Conservation (phyloP, 768 basidiomycete species). For the Guyanaporus albipodus region DNA sequence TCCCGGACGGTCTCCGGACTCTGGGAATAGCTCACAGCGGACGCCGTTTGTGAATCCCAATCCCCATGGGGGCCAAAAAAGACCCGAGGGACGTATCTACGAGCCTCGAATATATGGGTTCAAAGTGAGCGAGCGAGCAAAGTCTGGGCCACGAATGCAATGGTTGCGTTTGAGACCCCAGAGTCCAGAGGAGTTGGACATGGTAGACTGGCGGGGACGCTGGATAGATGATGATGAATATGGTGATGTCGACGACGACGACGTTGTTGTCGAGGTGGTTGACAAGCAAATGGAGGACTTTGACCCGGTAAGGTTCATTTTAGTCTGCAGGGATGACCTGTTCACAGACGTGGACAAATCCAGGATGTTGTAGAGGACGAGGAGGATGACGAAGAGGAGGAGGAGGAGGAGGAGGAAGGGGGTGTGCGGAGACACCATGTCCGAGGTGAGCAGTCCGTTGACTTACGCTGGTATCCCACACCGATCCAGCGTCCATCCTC, state of each 20-base stretch:
- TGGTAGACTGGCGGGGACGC: constrained; percentile 86
- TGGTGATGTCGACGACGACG: constrained; percentile 57
- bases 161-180: constrained; percentile 91
- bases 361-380: constrained; percentile 57
- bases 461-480: constrained; percentile 37
- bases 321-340: neutral
- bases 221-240: constrained; percentile 82
- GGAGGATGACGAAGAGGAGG: constrained; percentile 54
- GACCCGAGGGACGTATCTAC: constrained; percentile 83
- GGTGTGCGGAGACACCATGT: constrained; percentile 26
- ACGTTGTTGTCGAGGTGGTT: constrained; percentile 43
- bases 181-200: constrained; percentile 72
- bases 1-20: constrained; percentile 51
- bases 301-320: constrained; percentile 55
- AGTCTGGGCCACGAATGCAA: constrained; percentile 94
- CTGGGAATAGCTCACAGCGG: constrained; percentile 45
- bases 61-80: constrained; percentile 84
- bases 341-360: constrained; percentile 9
- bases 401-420: constrained; percentile 33
- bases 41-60: constrained; percentile 83
- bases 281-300: constrained; percentile 86
- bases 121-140: constrained; percentile 92
- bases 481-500: constrained; percentile 41
- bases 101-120: constrained; percentile 95
- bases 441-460: constrained; percentile 36